Base-by-base conservation (phyloP, 345 rosid genomes). In the Boechera retrofracta region DNA sequence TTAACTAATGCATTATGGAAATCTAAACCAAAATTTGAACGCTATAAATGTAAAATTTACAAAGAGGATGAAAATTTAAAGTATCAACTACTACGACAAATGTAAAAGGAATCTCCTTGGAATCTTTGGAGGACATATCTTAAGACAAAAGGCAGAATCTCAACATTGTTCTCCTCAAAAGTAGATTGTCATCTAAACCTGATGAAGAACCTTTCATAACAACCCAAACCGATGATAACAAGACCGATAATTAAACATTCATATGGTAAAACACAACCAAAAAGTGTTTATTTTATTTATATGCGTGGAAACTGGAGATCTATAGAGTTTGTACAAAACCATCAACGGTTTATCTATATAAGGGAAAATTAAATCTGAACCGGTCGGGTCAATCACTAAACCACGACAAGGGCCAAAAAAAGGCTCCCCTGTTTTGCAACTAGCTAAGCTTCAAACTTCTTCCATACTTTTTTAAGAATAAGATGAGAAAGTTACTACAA, bases 401-500 rank as follows among this genome's bases (percentile, higher is more conserved):
- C 77, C 81, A 64, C 67, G 77, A 71, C 72, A 77, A 77, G 72
- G 67, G 51, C 62, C 76, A 56, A 77, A 47, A 39, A 62, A 11
- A 54, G 2, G 33, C 16, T 45, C 80, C 76, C 80, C 7, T 70
- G 65, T 45, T 72, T 62, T 18, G 44, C 47, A 49, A 29, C 61
- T 48, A 63, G 58, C 71, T 45, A 39, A 70, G 44, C 67, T 77
- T 71, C 67, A 42, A 72, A 78, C 81, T 59, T 78, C 81, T 58
- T 72, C 81, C 73, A 78, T 72, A 59, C 81, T 78, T 59, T 59
- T 63, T 55, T 64, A 77, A 72, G 65, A 78, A 41, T 38, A 72
- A 78, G 81, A 71, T 71, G 77, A 65, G 77, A 72, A 21, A 78
- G 81, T 78, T 65, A 63, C 39, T 70, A 56, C 45, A 13, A 28